Evolutionary conservation across 1,284 basidiomycete species (phyloP), one percentile per base, ranked within the genome.

Genomic region (Marasmius oreades): DNA sequence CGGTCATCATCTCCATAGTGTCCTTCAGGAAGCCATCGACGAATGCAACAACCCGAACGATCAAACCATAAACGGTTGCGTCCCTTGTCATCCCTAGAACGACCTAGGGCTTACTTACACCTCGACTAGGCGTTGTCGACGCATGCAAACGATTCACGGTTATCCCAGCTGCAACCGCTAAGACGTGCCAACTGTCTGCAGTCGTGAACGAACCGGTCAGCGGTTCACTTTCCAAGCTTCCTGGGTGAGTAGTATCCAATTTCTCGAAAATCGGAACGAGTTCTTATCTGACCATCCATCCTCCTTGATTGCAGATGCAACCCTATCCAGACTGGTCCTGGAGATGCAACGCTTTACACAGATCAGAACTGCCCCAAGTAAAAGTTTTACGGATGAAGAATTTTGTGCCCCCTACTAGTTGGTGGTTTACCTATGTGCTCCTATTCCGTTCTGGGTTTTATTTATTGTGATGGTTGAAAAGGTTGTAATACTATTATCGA

Each of bases 21-120:
- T 70, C 1, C 67, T 80, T 14, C 78, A 81, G 63, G 70, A 71
- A 39, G 77, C 78, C n/a, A 79, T 81, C 57, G 73, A 80, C 63
- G 61, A 74, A 24, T 82, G 80, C 67, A 71, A 77, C 61, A 71
- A 74, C 53, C 67, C 71, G 20, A 71, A 69, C 36, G 68, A 73
- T 55, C 63, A 69, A 10, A 76, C 73, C 1, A 67, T 66, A 31
- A 66, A 59, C 7, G 70, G 69, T 34, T 23, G 8, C 10, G 4
- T 45, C 39, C 8, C 4, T 10, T 24, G 10, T n/a, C 11, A 24
- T 2, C 10, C 12, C 4, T 18, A 45, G 5, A 23, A 2, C 22
- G 2, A 24, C n/a, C n/a, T n/a, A 24, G 20, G 24, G 44, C 44
- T 45, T 12, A 45, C 12, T n/a, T 24, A 45, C 11, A 12, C 20